Conservation (phyloP, 805 yeast species). For the Ogataea henricii region DNA sequence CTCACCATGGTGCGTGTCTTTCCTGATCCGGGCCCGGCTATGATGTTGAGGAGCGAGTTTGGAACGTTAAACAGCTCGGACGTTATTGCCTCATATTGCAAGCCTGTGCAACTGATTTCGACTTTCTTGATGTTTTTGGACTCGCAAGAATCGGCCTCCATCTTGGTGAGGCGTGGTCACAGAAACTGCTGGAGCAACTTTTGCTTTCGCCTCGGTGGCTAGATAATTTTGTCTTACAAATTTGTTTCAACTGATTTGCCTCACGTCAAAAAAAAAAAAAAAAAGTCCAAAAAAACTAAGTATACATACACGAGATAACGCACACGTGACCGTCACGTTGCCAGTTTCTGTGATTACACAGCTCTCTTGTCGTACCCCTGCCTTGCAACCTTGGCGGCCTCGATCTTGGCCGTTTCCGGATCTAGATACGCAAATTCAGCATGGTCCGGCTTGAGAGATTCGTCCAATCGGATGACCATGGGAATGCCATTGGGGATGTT, state of each 20-base stretch:
- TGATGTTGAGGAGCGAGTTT: constrained; percentile 47
- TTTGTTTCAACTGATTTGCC: not conserved
- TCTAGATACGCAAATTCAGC: constrained; percentile 66
- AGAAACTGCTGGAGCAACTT: no score
- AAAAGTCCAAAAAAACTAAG: not conserved
- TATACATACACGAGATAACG: no score
- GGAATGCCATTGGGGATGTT: constrained; percentile 88
- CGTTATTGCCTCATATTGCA: constrained; percentile 40
- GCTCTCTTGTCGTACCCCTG: constrained; percentile 56
- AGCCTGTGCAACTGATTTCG: constrained; percentile 14
- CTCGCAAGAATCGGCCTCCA: not conserved
- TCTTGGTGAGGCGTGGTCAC: no score
- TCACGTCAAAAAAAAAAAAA: not conserved
- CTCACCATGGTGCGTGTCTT: constrained; percentile 62
- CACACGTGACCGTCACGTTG: no score
- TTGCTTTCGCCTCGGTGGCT: no score
- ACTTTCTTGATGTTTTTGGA: constrained; percentile 6
- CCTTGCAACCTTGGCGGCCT: constrained; percentile 77
- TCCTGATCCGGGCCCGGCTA: constrained; percentile 78
- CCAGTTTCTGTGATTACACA: no score
- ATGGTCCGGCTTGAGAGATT: constrained; percentile 28
- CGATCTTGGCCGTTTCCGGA: constrained; percentile 76
- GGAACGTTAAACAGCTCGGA: constrained; percentile 38
- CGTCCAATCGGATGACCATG: constrained; percentile 64
- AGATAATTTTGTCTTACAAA: no score